These are phyloP conservation scores for Syzygium syzygioides DNA, from an alignment of 441 rosid genomes.

Conservation along the genomic window DNA sequence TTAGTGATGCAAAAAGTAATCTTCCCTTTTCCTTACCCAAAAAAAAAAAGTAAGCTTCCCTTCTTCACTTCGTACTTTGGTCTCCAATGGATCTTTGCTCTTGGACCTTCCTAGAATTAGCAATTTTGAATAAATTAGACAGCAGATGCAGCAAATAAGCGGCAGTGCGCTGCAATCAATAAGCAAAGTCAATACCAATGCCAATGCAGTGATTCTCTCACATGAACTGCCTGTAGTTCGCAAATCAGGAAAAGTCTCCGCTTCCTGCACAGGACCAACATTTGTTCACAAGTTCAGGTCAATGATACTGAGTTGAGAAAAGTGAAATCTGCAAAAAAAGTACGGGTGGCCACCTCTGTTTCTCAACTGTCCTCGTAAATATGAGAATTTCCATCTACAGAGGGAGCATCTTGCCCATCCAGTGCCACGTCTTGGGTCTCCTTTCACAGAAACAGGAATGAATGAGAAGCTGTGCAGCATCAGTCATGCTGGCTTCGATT, in stretches of 20 bases:
- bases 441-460: not conserved
- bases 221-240: conserved; percentile 30
- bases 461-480: not conserved
- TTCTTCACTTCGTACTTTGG: conserved; percentile 18
- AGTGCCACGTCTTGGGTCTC: not conserved
- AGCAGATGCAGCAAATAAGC: not conserved
- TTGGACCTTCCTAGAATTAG: conserved; percentile 26
- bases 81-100: conserved; percentile 46
- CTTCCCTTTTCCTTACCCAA: not conserved
- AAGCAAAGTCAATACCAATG: conserved; percentile 17
- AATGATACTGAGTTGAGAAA: conserved; percentile 1
- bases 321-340: not conserved
- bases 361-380: conserved; percentile 16
- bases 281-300: conserved; percentile 4
- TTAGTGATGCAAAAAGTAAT: not conserved
- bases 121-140: not conserved
- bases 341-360: conserved; percentile 24
- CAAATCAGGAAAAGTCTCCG: conserved; percentile 23
- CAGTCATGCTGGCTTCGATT: not conserved
- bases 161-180: not conserved
- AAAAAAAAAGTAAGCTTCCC: conserved; percentile 2
- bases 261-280: conserved; percentile 30
- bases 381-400: conserved; percentile 9
- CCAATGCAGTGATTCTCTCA: conserved; percentile 19
- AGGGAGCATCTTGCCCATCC: conserved; percentile 2